Evolutionary conservation across 495 filamentous ascomycete species (phyloP).

Genomic region (Penicillium fimorum): DNA sequence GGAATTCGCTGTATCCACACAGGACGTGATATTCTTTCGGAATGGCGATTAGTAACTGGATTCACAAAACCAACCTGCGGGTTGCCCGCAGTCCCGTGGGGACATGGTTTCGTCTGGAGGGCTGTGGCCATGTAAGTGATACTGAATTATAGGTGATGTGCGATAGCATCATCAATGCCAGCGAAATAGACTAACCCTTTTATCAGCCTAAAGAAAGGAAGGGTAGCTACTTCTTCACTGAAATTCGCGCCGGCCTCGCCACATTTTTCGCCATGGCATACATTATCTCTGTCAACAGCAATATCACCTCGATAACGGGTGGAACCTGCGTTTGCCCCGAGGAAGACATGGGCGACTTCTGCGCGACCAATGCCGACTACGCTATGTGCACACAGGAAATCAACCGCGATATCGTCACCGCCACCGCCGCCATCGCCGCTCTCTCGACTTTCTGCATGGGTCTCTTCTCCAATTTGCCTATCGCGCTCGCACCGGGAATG

Average conservation of each 20-base stretch:
- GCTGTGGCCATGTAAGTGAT: slow-evolving; percentile 66
- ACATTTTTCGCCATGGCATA: slow-evolving; percentile 91
- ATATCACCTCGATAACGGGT: slow-evolving; percentile 62
- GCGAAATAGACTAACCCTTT: not conserved
- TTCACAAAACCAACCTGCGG: slow-evolving; percentile 51
- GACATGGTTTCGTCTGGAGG: slow-evolving; percentile 70
- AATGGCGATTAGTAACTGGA: slow-evolving; percentile 46
- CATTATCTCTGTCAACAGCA: slow-evolving; percentile 73
- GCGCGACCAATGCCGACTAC: slow-evolving; percentile 57
- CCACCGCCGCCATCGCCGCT: slow-evolving; percentile 74
- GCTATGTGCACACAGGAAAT: slow-evolving; percentile 62
- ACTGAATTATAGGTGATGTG: not conserved
- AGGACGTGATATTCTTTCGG: slow-evolving; percentile 11
- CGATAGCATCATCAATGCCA: not conserved
- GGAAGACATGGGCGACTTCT: slow-evolving; percentile 47
- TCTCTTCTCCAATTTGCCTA: slow-evolving; percentile 67
- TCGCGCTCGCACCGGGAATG: slow-evolving; percentile 79
- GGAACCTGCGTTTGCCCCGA: slow-evolving; percentile 72
- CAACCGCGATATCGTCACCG: slow-evolving; percentile 74
- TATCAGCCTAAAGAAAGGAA: slow-evolving; percentile 61
- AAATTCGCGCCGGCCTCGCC: slow-evolving; percentile 73
- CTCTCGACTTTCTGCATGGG: slow-evolving; percentile 73
- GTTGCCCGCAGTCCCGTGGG: slow-evolving; percentile 62
- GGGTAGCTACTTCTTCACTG: slow-evolving; percentile 74
- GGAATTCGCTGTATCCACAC: not conserved